Conservation (phyloP, 208 protist genomes). For the Histomonas meleagridis region DNA sequence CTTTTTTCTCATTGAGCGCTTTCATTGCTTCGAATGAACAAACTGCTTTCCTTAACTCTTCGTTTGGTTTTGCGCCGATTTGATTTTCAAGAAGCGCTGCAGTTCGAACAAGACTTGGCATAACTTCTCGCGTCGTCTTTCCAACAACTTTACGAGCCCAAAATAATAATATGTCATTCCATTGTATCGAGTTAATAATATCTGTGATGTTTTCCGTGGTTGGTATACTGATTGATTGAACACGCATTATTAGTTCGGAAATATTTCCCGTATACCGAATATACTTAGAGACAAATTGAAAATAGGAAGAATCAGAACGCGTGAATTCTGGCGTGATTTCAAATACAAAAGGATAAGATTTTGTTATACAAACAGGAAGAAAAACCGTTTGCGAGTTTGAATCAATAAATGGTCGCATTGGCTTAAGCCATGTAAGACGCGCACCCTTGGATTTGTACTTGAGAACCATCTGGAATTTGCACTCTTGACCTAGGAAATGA, state of each 20-base stretch:
- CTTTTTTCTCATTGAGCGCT: not conserved
- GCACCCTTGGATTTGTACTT: not conserved
- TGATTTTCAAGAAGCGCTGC: not conserved
- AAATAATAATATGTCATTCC: not conserved
- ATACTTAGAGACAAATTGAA: not conserved
- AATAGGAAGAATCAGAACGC: not conserved
- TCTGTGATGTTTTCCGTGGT: not conserved
- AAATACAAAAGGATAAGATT: not conserved
- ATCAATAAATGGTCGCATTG: not conserved
- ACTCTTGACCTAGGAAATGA: not conserved
- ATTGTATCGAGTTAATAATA: not conserved
- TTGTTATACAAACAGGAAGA: not conserved
- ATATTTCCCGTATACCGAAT: no score
- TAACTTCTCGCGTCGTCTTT: not conserved
- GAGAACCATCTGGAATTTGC: not conserved
- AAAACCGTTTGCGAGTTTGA: not conserved
- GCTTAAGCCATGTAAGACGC: not conserved
- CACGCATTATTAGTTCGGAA: no score
- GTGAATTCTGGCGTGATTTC: not conserved
- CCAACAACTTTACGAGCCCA: not conserved
- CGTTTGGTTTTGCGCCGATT: not conserved
- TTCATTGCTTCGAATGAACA: not conserved
- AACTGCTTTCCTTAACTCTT: not conserved
- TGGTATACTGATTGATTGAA: no score
- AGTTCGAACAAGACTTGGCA: not conserved